Evolutionary conservation across 345 rosid genomes (phyloP), one percentile per base, ranked within the genome.

Genomic region (Raphanus raphanistrum): DNA sequence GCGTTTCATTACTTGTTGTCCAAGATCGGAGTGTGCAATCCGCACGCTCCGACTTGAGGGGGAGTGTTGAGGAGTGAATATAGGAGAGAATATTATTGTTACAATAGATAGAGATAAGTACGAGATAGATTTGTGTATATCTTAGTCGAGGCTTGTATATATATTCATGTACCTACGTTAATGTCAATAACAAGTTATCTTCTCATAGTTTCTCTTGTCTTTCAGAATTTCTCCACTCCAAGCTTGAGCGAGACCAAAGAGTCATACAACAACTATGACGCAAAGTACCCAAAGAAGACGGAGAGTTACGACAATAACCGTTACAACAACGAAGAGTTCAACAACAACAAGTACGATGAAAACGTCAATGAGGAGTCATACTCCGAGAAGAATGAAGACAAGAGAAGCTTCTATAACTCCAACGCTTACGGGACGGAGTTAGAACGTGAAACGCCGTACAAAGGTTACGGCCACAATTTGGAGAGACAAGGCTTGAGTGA

Each of bases 401-500:
- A 77, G 52, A 28, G 61, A 55, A 60, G 48, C 50, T 58, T 41
- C 45, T 78, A 82, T 67, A 78, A 74, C 74, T 70, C 81, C 16
- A 79, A 79, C 60, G 79, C 79, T 59, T 77, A 74, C 27, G 77
- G 80, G 26, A 41, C 71, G 2, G 82, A 79, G 74, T 36, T 67
- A 73, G 82, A 79, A 73, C 69, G 74, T 38, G 82, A 79, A 43
- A 74, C 75, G 0, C 75, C 75, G 11, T 79, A 74, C 78, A 76
- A 71, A 66, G 79, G 79, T 15, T 74, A 82, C 58, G 66, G 66
- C 68, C 74, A 81, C 66, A 73, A 77, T 1, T 31, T 63, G 25
- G 82, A 82, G 78, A 82, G 76, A 72, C 81, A 78, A 78, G 85
- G 85, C 16, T 75, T 78, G 85, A 85, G 87, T 41, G 85, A 85